A percentile compares a stretch with the other conserved stretches of the same genome.
Evolutionary conservation across 2,329 filamentous ascomycete genomes (phyloP).

Genomic region (Fusarium miscanthi): DNA sequence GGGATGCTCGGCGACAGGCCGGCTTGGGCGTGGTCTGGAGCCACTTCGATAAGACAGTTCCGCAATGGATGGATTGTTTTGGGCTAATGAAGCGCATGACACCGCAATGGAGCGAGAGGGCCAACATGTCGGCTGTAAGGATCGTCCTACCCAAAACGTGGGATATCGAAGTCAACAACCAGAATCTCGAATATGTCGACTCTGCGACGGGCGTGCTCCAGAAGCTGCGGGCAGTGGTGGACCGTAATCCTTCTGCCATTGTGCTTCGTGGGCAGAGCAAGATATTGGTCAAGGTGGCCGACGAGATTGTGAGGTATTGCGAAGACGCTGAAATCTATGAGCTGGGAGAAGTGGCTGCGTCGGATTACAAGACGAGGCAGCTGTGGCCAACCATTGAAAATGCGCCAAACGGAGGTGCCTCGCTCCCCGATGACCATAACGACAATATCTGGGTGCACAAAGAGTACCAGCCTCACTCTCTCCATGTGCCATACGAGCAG

Average conservation of each 20-base stretch:
- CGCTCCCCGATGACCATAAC: slow-evolving; percentile 33
- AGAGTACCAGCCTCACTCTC: slow-evolving; percentile 47
- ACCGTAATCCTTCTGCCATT: slow-evolving; percentile 49
- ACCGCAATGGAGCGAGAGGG: slow-evolving; percentile 45
- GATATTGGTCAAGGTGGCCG: slow-evolving; percentile 49
- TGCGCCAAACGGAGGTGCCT: slow-evolving; percentile 41
- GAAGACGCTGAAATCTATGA: slow-evolving; percentile 50
- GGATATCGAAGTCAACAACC: slow-evolving; percentile 50
- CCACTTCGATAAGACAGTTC: slow-evolving; percentile 43
- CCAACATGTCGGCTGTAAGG: slow-evolving; percentile 51
- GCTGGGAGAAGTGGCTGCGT: slow-evolving; percentile 51
- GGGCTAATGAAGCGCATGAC: slow-evolving; percentile 53
- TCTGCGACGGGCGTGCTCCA: slow-evolving; percentile 49
- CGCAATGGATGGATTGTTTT: slow-evolving; percentile 56
- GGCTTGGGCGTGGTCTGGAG: slow-evolving; percentile 51
- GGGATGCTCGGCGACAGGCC: slow-evolving; percentile 51
- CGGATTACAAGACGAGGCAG: slow-evolving; percentile 51
- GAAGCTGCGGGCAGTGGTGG: slow-evolving; percentile 49
- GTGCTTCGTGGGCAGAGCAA: slow-evolving; percentile 49
- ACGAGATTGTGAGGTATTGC: slow-evolving; percentile 49
- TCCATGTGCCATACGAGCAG: slow-evolving; percentile 52
- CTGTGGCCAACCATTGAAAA: slow-evolving; percentile 52
- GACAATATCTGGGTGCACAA: slow-evolving; percentile 52
- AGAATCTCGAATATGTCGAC: slow-evolving; percentile 51
- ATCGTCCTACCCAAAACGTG: slow-evolving; percentile 51